phyloP scores from a whole-genome alignment of 768 basidiomycete genomes.

The Russula dissimulans region DNA sequence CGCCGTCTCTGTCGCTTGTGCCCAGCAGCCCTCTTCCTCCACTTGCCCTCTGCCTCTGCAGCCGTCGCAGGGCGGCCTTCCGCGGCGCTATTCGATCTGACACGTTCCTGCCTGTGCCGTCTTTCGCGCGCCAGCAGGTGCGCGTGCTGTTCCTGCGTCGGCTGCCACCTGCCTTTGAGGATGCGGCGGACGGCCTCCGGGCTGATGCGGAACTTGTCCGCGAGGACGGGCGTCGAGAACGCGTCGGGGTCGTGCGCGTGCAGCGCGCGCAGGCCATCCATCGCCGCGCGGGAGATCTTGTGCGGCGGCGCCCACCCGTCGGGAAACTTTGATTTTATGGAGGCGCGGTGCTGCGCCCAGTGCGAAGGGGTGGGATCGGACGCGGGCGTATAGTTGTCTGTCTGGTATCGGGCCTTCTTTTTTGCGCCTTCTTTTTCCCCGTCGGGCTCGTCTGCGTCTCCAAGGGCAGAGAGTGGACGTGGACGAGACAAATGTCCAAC shows the following conservation, averaged over 20 bases:
- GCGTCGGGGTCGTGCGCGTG: conserved; percentile 34
- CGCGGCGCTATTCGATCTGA: neutral
- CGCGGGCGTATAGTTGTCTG: conserved; percentile 12
- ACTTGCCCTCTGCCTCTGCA: neutral
- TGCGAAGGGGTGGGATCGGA: conserved; percentile 21
- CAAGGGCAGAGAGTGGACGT: neutral
- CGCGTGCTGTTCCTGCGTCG: conserved; percentile 27
- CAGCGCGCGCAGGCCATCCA: conserved; percentile 40
- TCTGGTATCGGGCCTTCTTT: conserved; percentile 10
- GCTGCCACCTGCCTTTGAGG: conserved; percentile 36
- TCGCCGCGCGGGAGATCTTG: conserved; percentile 42
- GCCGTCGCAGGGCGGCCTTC: neutral
- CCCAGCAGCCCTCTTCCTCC: neutral
- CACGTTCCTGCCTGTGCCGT: conserved; percentile 20
- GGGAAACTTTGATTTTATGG: conserved; percentile 29
- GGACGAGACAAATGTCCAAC: conserved; percentile 8
- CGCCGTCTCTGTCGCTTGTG: neutral
- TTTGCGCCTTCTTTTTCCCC: neutral
- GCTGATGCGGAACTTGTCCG: conserved; percentile 40
- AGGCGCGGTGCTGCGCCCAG: conserved; percentile 26
- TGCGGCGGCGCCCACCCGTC: conserved; percentile 44
- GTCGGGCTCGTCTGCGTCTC: neutral
- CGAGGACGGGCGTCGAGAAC: conserved; percentile 35
- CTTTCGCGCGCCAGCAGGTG: conserved; percentile 26
- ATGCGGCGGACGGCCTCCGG: conserved; percentile 46